These are phyloP conservation scores for Penicillium cinerascens DNA, from an alignment of 495 filamentous ascomycete species.

Conservation along the genomic window DNA sequence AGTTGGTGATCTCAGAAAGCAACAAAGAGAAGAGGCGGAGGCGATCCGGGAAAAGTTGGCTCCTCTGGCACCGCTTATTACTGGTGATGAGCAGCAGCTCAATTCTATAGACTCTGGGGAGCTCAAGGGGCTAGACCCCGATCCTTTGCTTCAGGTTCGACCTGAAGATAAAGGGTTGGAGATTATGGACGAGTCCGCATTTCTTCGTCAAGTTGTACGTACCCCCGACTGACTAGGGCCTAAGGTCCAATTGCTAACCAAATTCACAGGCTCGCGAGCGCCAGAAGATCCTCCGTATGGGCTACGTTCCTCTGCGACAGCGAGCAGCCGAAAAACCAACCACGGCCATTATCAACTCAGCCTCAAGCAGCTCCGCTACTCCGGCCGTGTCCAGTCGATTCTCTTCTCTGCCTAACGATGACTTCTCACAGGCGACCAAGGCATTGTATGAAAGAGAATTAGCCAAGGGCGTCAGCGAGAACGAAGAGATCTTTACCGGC, in stretches of 20 bases:
- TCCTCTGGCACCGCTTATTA: slow-evolving; percentile 33
- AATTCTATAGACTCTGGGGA: slow-evolving; percentile 13
- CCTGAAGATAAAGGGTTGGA: slow-evolving; percentile 65
- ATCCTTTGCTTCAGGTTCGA: slow-evolving; percentile 65
- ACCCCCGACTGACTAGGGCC: neutral
- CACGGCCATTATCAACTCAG: slow-evolving; percentile 25
- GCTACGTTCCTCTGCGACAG: slow-evolving; percentile 63
- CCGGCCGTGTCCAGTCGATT: slow-evolving; percentile 63
- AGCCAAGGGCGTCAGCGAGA: slow-evolving; percentile 84
- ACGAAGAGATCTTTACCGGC: slow-evolving; percentile 92
- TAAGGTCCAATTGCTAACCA: neutral
- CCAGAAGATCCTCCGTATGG: slow-evolving; percentile 61
- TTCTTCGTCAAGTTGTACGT: slow-evolving; percentile 57
- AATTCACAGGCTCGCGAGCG: slow-evolving; percentile 53
- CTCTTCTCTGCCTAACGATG: slow-evolving; percentile 69
- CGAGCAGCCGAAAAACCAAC: slow-evolving; percentile 49
- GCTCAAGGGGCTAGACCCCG: slow-evolving; percentile 57
- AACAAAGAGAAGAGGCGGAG: slow-evolving; percentile 69
- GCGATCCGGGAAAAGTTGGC: slow-evolving; percentile 55
- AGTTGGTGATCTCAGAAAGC: slow-evolving; percentile 60
- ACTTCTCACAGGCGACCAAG: slow-evolving; percentile 88
- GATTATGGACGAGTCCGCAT: slow-evolving; percentile 57
- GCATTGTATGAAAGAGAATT: slow-evolving; percentile 91
- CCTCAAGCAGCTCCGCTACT: slow-evolving; percentile 28
- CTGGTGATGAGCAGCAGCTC: slow-evolving; percentile 4